Percentiles rank a stretch among this genome's conserved stretches.
These are phyloP conservation scores for Podospora fimiseda DNA, from an alignment of 495 filamentous ascomycete genomes.

Conservation along the genomic window DNA sequence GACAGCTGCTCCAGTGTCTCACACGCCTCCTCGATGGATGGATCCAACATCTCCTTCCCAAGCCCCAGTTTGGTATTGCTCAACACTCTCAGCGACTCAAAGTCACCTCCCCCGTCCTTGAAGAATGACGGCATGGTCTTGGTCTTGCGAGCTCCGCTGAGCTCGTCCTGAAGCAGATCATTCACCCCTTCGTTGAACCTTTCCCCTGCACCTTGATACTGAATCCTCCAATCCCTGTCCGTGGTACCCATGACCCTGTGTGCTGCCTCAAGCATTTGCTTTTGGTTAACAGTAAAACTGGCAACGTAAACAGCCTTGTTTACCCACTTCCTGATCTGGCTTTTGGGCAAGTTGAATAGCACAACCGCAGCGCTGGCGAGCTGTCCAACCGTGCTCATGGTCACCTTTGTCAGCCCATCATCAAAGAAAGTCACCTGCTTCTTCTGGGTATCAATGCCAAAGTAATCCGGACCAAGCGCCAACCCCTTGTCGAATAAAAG, in stretches of 20 bases:
- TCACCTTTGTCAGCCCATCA: slow-evolving; percentile 29
- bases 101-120: slow-evolving; percentile 22
- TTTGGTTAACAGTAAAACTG: slow-evolving; percentile 40
- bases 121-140: slow-evolving; percentile 50
- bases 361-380: slow-evolving; percentile 35
- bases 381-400: slow-evolving; percentile 35
- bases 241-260: slow-evolving; percentile 48
- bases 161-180: slow-evolving; percentile 24
- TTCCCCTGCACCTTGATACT: slow-evolving; percentile 33
- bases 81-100: slow-evolving; percentile 32
- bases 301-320: slow-evolving; percentile 38
- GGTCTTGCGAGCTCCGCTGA: slow-evolving; percentile 42
- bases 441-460: slow-evolving; percentile 29
- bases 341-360: slow-evolving; percentile 38
- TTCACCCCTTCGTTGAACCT: slow-evolving; percentile 36
- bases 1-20: too few relatives aligned
- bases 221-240: slow-evolving; percentile 52
- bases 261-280: slow-evolving; percentile 41
- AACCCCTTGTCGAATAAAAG: slow-evolving; percentile 46
- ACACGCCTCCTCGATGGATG: slow-evolving; percentile 39
- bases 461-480: slow-evolving; percentile 9
- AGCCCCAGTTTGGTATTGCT: slow-evolving; percentile 48
- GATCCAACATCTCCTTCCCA: slow-evolving; percentile 53
- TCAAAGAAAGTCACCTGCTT: slow-evolving; percentile 30
- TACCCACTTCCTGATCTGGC: slow-evolving; percentile 34